These are phyloP conservation scores for Fusarium mexicanum DNA, from an alignment of 2,329 filamentous ascomycete species.

Conservation along the genomic window DNA sequence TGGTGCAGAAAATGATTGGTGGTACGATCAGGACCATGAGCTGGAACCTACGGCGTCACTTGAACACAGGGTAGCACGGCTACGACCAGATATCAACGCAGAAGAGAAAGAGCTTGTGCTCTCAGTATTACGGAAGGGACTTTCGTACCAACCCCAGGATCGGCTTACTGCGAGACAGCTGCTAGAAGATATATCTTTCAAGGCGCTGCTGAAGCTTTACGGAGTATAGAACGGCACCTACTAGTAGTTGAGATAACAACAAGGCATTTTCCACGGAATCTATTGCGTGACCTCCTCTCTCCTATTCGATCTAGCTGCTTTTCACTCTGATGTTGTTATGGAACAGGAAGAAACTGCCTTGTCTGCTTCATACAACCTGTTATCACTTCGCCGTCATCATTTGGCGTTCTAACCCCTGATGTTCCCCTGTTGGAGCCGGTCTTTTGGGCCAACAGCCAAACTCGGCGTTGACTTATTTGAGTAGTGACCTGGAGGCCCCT, in stretches of 20 bases:
- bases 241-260: neutral
- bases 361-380: no score
- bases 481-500: no score
- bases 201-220: neutral
- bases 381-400: no score
- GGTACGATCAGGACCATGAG: neutral
- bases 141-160: neutral
- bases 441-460: no score
- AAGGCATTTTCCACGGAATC: no score
- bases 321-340: no score
- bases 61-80: neutral
- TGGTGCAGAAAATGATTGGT: accelerated
- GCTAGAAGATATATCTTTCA: neutral
- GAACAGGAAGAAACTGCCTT: no score
- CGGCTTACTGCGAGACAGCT: neutral
- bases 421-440: no score
- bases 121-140: accelerated
- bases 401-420: no score
- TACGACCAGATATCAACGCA: accelerated
- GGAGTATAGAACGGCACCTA: accelerated
- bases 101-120: neutral
- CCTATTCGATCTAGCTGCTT: no score
- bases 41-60: neutral
- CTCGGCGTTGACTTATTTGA: no score
- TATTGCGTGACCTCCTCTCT: no score